phyloP scores from a whole-genome alignment of 768 basidiomycete species.

The Psilocybe tampanensis region DNA sequence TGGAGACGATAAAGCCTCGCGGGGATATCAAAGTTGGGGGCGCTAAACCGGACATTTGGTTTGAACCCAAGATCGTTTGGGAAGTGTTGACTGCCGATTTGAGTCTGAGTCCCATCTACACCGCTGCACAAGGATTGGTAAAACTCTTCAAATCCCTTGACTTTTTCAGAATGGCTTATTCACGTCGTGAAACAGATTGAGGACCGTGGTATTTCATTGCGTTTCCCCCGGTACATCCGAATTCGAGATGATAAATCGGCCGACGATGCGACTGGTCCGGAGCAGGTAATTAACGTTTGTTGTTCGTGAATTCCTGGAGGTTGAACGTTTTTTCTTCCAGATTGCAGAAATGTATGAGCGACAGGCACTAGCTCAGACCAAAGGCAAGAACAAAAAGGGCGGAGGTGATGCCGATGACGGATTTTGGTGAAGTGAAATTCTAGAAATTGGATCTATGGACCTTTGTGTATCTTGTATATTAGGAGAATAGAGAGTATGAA shows the following conservation, averaged over 20 bases:
- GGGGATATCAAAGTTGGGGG: constrained; percentile 89
- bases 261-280: constrained; percentile 91
- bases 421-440: constrained; percentile 64
- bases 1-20: constrained; percentile 69
- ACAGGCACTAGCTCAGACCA: constrained; percentile 81
- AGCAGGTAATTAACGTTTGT: constrained; percentile 66
- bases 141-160: constrained; percentile 25
- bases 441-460: constrained; percentile 21
- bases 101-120: constrained; percentile 94
- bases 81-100: constrained; percentile 97
- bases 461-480: constrained; percentile 27
- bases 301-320: too few species aligned
- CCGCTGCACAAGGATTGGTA: constrained; percentile 91
- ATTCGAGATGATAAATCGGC: constrained; percentile 91
- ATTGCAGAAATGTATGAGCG: constrained; percentile 94
- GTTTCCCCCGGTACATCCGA: constrained; percentile 94
- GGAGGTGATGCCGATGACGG: constrained; percentile 73
- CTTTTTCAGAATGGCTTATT: constrained; percentile 1
- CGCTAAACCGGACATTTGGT: constrained; percentile 97
- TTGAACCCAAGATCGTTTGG: constrained; percentile 97
- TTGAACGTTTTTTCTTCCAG: constrained; percentile 34
- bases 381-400: constrained; percentile 70
- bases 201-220: constrained; percentile 89
- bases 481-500: constrained; percentile 18
- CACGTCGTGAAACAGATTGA: constrained; percentile 56